Percentiles rank a stretch among this genome's conserved stretches.
Conservation (phyloP, 208 protist species). For the Trypanosoma congolense region DNA sequence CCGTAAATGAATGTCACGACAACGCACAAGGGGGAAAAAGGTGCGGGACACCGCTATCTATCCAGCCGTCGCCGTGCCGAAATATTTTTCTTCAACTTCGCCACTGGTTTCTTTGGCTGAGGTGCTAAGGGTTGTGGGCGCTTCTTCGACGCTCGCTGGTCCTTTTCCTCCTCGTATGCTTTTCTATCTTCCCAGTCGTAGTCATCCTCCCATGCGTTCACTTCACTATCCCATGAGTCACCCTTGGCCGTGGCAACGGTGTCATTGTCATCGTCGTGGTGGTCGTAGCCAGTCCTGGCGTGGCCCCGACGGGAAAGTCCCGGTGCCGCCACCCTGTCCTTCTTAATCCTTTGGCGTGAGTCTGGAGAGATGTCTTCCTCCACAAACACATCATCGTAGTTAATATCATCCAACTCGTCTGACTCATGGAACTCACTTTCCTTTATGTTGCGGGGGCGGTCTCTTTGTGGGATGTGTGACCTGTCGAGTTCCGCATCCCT, state of each 20-base stretch:
- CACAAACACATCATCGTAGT: neutral
- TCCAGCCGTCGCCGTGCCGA: too few relatives aligned
- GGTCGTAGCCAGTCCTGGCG: neutral
- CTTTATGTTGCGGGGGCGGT: neutral
- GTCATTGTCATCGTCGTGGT: neutral
- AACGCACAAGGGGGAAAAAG: too few relatives aligned
- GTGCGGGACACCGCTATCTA: too few relatives aligned
- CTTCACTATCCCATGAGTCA: neutral
- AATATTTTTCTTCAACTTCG: too few relatives aligned
- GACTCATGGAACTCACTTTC: neutral
- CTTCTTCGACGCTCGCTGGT: too few relatives aligned
- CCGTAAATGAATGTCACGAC: too few relatives aligned
- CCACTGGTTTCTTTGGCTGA: too few relatives aligned
- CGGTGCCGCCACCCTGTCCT: neutral
- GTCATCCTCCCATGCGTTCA: neutral
- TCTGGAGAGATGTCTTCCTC: neutral
- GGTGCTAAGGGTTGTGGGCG: too few relatives aligned
- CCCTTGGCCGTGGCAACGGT: neutral
- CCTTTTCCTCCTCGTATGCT: too few relatives aligned
- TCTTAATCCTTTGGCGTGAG: neutral
- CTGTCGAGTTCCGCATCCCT: constrained; percentile 4
- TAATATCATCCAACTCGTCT: neutral
- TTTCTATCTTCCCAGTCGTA: too few relatives aligned
- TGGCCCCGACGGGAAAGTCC: neutral
- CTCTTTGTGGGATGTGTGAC: neutral